A percentile compares a stretch with the other conserved stretches of the same genome.
These are phyloP conservation scores for Salix viminalis DNA, from an alignment of 345 rosid species.

Conservation along the genomic window DNA sequence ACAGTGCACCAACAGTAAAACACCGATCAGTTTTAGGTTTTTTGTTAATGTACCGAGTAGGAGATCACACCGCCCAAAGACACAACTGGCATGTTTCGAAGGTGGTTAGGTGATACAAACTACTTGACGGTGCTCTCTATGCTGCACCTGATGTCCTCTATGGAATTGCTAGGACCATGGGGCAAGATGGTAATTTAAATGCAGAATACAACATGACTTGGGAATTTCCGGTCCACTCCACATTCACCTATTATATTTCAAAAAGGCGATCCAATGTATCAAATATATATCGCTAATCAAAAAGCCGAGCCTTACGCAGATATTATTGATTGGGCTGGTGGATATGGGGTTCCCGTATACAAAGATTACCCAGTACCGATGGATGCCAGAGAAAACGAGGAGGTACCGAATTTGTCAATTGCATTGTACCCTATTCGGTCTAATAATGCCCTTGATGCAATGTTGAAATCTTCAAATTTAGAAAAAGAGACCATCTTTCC, in stretches of 20 bases:
- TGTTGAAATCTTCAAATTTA: no score
- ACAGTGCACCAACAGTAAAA: no score
- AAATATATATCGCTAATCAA: constrained; percentile 21
- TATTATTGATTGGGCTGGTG: constrained; percentile 13
- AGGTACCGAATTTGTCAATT: no score
- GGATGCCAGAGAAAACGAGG: no score
- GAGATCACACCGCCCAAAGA: accelerated
- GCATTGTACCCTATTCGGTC: constrained; percentile 18
- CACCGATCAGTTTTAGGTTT: no score
- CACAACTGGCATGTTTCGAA: constrained; percentile 30
- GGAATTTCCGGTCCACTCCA: constrained; percentile 10
- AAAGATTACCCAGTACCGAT: no score
- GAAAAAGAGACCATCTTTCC: no score
- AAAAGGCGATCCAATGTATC: constrained; percentile 7
- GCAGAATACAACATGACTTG: constrained; percentile 6
- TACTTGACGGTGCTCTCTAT: background rate
- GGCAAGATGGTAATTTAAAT: background rate
- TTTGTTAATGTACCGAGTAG: constrained; percentile 10
- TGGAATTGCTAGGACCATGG: background rate
- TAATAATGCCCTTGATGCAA: constrained; percentile 18
- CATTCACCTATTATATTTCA: constrained; percentile 6
- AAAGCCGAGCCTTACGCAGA: background rate
- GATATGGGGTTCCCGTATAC: constrained; percentile 5
- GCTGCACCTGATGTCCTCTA: constrained; percentile 7
- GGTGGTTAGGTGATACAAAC: constrained; percentile 2